These are phyloP conservation scores for Vitis amurensis DNA, from an alignment of 164 flowering plant genomes.

Conservation along the genomic window DNA sequence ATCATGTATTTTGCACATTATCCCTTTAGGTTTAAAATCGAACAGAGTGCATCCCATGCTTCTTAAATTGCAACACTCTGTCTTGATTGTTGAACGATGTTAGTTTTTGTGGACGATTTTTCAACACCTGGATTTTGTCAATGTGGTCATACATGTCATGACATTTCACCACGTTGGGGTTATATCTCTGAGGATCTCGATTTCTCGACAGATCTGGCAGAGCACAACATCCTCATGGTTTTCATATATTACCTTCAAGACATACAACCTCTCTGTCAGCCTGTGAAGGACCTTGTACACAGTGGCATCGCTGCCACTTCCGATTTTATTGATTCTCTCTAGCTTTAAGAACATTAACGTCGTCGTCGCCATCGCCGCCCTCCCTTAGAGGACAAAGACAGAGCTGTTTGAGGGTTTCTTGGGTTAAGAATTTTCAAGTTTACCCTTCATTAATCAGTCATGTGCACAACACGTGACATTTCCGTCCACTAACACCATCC, in stretches of 20 bases:
- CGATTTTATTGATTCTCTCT: constrained; percentile 60
- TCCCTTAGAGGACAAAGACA: constrained; percentile 6
- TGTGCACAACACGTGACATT: no score
- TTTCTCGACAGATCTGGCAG: constrained; percentile 80
- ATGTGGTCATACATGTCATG: constrained; percentile 70
- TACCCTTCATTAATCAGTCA: no score
- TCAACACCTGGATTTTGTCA: constrained; percentile 76
- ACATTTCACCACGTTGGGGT: constrained; percentile 77
- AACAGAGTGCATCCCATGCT: no score
- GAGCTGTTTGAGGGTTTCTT: neutral
- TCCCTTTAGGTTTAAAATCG: no score
- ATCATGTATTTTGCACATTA: no score
- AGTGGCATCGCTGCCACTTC: constrained; percentile 78
- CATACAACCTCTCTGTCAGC: constrained; percentile 40
- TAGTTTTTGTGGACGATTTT: no score
- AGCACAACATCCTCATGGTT: constrained; percentile 75
- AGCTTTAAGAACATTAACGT: constrained; percentile 47
- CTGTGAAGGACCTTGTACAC: constrained; percentile 79
- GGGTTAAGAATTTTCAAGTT: no score
- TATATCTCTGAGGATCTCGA: constrained; percentile 78
- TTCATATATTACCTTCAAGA: constrained; percentile 85
- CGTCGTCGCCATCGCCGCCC: neutral
- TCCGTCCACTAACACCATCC: no score
- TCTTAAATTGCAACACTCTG: no score
- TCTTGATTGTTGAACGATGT: no score